Evolutionary conservation across 2,329 filamentous ascomycete species (phyloP), one percentile per base, ranked within the genome.

Genomic region (Dryadomyces sulphureus): DNA sequence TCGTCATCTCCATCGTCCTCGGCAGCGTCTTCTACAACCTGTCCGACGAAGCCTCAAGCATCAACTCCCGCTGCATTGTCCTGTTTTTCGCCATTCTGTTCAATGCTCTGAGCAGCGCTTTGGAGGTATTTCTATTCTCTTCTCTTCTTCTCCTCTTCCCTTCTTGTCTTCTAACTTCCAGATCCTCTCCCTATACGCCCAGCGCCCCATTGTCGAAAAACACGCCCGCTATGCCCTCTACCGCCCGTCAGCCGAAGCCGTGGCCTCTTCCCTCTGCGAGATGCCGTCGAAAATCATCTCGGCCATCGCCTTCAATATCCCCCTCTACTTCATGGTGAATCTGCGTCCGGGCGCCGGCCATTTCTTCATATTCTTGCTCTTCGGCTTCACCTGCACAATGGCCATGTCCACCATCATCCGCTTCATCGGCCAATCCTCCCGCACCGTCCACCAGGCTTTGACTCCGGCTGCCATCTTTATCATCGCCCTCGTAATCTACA

Each of bases 161-260:
- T n/a, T 4, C 4, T 11, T 16, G 16, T 7, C 19, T 3, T 22
- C 27, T 32, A 9, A 34, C 14, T 22, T 8, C 7, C 19, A 43
- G 41, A 92, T 94, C 58, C 63, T 92, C 34, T 87, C 84, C 0
- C 72, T 94, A 7, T 95, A 92, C 58, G 77, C 84, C 1, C 87
- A 94, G 73, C 81, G 89, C 32, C 83, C 84, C 1, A 94, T 94
- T 54, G 86, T 95, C 50, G 87, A 94, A 59, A 94, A 94, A 60
- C 89, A 95, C 55, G 67, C 73, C 46, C 78, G 83, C 48, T 94
- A 94, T 59, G 87, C 88, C n/a, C 71, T 94, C 16, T 94, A 94
- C 55, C 88, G 93, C 55, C 87, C 89, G 0, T 87, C 83, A 12
- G 83, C 87, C 16, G 87, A 95, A 68, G 85, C 87, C 14, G 71